Conservation (phyloP, 257 asterid genomes). For the Catharanthus roseus region DNA sequence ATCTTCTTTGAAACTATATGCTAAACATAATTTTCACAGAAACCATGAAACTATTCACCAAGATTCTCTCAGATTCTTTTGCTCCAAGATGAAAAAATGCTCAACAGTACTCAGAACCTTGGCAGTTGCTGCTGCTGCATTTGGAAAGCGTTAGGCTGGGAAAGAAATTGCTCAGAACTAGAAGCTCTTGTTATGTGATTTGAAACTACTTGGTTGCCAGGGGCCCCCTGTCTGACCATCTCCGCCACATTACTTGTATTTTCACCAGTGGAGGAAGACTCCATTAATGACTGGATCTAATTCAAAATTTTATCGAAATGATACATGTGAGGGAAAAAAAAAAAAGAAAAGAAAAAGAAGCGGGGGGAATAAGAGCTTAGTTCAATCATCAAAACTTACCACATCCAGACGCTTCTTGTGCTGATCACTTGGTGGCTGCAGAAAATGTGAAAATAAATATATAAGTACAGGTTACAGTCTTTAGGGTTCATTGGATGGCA, state of each 20-base stretch:
- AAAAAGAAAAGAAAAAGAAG: neutral
- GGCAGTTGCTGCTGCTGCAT: slow-evolving; percentile 69
- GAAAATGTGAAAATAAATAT: slow-evolving; percentile 21
- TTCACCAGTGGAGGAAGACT: slow-evolving; percentile 48
- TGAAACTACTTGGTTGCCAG: slow-evolving; percentile 42
- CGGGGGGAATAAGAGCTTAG: slow-evolving; percentile 1
- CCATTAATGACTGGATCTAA: slow-evolving; percentile 60
- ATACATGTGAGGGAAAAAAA: neutral
- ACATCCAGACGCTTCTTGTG: slow-evolving; percentile 84
- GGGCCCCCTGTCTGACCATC: slow-evolving; percentile 49
- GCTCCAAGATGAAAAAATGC: neutral
- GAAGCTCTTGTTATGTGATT: slow-evolving; percentile 60
- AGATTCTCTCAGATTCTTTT: neutral
- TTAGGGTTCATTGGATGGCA: slow-evolving; percentile 5
- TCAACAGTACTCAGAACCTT: slow-evolving; percentile 41
- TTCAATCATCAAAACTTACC: slow-evolving; percentile 37
- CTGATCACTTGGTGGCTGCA: slow-evolving; percentile 65
- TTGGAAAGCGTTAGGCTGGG: slow-evolving; percentile 58
- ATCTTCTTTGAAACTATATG: neutral
- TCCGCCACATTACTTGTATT: slow-evolving; percentile 35
- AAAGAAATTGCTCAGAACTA: slow-evolving; percentile 71
- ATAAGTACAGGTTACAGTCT: slow-evolving; percentile 12
- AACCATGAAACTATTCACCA: neutral
- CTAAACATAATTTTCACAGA: neutral
- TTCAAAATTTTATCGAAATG: slow-evolving; percentile 15